phyloP scores from a whole-genome alignment of 768 basidiomycete genomes.

The Pulveroboletus sp. region DNA sequence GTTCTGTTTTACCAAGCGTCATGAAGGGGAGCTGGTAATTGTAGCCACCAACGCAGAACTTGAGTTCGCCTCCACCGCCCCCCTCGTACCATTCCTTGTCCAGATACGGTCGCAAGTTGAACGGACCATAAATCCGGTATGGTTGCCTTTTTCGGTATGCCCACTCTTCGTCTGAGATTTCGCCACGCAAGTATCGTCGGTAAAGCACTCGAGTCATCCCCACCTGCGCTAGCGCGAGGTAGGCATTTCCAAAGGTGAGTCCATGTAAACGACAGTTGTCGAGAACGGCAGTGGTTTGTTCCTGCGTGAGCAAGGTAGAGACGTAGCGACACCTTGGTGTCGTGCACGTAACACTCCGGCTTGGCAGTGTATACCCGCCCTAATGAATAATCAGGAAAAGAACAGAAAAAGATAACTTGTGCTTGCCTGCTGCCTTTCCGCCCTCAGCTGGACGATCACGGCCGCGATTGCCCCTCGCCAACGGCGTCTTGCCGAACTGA shows the following conservation, averaged over 20 bases:
- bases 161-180: too few relatives aligned
- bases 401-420: background rate
- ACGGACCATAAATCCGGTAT: conserved; percentile 47
- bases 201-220: too few relatives aligned
- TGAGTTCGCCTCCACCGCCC: conserved; percentile 45
- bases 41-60: conserved; percentile 42
- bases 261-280: conserved; percentile 39
- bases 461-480: conserved; percentile 46
- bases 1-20: conserved; percentile 31
- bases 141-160: conserved; percentile 46
- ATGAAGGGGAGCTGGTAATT: conserved; percentile 46
- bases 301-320: conserved; percentile 23
- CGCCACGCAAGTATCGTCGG: too few relatives aligned
- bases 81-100: conserved; percentile 43
- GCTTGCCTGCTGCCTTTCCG: conserved; percentile 36
- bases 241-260: conserved; percentile 53
- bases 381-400: conserved; percentile 16
- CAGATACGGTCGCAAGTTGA: conserved; percentile 51
- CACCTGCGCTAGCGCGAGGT: too few relatives aligned
- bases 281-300: conserved; percentile 32
- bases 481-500: conserved; percentile 35
- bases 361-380: conserved; percentile 59
- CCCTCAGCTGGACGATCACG: conserved; percentile 34
- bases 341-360: conserved; percentile 34
- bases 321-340: conserved; percentile 32